These are phyloP conservation scores for Podospora sp. DNA, from an alignment of 495 filamentous ascomycete genomes.

Conservation along the genomic window DNA sequence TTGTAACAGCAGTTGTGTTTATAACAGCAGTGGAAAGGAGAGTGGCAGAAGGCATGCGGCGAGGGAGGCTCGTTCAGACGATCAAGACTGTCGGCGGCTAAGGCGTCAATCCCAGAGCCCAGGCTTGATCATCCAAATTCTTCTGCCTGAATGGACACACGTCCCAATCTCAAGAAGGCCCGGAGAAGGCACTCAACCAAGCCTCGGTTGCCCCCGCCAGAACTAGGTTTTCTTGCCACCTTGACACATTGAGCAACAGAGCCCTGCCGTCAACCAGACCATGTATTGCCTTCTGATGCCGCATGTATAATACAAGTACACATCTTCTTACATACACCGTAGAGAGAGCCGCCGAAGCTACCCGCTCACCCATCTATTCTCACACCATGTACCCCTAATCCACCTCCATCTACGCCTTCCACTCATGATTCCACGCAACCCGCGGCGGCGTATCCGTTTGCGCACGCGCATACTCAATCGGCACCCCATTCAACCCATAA, in stretches of 20 bases:
- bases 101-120: too few relatives aligned
- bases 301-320: conserved; percentile 1
- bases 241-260: neutral
- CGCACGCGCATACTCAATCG: conserved; percentile 83
- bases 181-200: too few relatives aligned
- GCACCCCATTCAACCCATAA: conserved; percentile 64
- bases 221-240: too few relatives aligned
- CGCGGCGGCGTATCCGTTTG: conserved; percentile 76
- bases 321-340: neutral
- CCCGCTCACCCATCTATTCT: neutral
- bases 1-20: too few relatives aligned
- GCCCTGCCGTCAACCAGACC: neutral
- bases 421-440: conserved; percentile 78
- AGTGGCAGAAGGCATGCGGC: too few relatives aligned
- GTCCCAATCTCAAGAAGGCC: too few relatives aligned
- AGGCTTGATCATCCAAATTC: too few relatives aligned
- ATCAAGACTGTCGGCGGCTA: too few relatives aligned
- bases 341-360: neutral
- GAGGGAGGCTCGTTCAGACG: too few relatives aligned
- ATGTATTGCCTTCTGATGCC: conserved; percentile 5
- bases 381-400: neutral
- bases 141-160: too few relatives aligned
- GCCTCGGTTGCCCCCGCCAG: too few relatives aligned
- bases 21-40: too few relatives aligned
- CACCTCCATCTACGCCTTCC: conserved; percentile 44